phyloP scores from a whole-genome alignment of 2,329 filamentous ascomycete species.

The Fusarium coicis region DNA sequence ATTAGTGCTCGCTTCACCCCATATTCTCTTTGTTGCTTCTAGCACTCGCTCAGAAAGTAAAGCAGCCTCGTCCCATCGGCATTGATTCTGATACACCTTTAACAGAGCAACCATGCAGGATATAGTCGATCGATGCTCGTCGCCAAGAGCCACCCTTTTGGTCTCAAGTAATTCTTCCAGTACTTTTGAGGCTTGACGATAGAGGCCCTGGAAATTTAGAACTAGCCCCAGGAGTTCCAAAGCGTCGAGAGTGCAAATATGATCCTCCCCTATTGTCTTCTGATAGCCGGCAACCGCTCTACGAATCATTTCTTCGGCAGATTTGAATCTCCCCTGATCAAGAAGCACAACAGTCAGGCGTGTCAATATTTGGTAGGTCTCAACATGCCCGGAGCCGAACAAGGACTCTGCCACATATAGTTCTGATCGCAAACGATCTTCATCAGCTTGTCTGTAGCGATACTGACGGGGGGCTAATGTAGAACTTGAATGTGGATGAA shows the following conservation, averaged over 20 bases:
- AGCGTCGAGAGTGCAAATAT: accelerated
- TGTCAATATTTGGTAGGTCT: accelerated
- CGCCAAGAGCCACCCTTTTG: accelerated
- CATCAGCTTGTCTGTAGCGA: accelerated
- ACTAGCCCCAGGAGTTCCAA: accelerated
- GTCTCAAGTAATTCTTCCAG: accelerated
- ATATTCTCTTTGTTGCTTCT: accelerated
- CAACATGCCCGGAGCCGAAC: not conserved
- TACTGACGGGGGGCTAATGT: accelerated
- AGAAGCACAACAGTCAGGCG: accelerated
- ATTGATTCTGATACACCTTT: accelerated
- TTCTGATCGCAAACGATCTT: not conserved
- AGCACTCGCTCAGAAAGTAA: accelerated
- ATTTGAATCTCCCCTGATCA: accelerated
- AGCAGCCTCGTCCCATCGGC: accelerated
- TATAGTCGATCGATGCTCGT: not conserved
- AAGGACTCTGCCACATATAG: not conserved
- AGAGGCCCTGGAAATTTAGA: accelerated
- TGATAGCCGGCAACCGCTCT: not conserved
- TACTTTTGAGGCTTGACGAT: accelerated
- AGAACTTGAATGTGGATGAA: accelerated
- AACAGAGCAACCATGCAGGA: accelerated
- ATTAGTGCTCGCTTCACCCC: accelerated
- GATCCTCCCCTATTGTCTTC: accelerated
- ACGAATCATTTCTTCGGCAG: not conserved